Evolutionary conservation across 305 asterid species (phyloP).

Genomic region (Caryopteris hybrid): DNA sequence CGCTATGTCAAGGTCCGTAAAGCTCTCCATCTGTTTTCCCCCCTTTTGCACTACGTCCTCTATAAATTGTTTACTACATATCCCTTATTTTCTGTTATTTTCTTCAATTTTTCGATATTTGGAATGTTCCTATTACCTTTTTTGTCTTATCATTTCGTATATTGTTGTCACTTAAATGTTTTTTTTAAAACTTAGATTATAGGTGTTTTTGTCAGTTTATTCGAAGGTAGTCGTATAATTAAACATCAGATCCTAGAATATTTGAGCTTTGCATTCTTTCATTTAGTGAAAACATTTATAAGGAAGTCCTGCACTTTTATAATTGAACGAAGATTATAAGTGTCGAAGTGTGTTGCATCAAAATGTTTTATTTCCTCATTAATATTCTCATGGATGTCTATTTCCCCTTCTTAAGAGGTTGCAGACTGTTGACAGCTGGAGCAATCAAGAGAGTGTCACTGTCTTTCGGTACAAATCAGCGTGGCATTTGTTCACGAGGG

Average conservation of each 20-base stretch:
- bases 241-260: not conserved
- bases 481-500: conserved; percentile 23
- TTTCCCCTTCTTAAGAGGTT: conserved; percentile 21
- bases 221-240: not conserved
- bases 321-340: not conserved
- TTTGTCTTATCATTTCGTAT: not conserved
- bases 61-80: not conserved
- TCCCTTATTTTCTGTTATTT: not conserved
- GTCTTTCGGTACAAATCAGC: conserved; percentile 21
- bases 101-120: not conserved
- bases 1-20: conserved; percentile 43
- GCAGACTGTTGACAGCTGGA: conserved; percentile 60
- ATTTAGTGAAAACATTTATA: not conserved
- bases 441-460: conserved; percentile 39
- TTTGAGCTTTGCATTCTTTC: not conserved
- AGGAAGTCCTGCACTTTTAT: not conserved
- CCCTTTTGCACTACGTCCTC: not conserved
- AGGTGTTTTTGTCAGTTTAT: not conserved
- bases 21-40: not conserved
- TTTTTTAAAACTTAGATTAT: not conserved
- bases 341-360: not conserved
- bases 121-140: not conserved
- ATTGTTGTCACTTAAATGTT: not conserved
- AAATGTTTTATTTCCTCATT: not conserved
- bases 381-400: conserved; percentile 8